phyloP scores from a whole-genome alignment of 495 filamentous ascomycete genomes.

The Xylaria intraflava region DNA sequence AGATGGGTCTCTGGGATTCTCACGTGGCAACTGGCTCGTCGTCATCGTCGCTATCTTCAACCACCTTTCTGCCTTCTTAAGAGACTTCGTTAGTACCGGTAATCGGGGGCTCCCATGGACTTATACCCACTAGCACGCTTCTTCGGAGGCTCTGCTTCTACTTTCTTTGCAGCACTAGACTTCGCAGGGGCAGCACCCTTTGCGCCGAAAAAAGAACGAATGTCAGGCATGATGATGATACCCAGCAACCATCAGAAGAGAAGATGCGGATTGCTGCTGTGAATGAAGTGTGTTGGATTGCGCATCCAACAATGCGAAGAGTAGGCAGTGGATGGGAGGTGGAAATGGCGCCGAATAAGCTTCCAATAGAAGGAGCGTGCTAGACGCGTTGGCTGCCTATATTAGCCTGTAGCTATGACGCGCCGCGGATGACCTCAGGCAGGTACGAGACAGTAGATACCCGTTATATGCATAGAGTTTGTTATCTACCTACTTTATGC shows the following conservation, averaged over 20 bases:
- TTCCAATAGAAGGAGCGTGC: no score
- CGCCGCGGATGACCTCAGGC: no score
- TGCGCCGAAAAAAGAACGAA: slow-evolving; percentile 70
- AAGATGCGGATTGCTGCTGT: neutral
- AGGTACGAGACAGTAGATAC: no score
- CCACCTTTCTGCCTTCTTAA: slow-evolving; percentile 59
- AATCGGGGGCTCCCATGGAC: neutral
- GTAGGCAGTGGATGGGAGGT: no score
- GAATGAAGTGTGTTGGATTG: neutral
- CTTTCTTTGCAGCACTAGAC: slow-evolving; percentile 39
- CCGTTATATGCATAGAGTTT: no score
- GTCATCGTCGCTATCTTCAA: slow-evolving; percentile 74
- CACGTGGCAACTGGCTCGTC: slow-evolving; percentile 40
- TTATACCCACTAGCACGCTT: slow-evolving; percentile 32
- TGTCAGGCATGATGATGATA: slow-evolving; percentile 62
- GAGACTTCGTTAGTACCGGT: slow-evolving; percentile 10
- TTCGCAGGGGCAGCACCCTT: slow-evolving; percentile 45
- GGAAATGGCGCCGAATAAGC: no score
- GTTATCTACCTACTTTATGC: no score
- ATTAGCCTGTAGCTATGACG: neutral
- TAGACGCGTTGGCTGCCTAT: slow-evolving; percentile 8
- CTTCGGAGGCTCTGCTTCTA: slow-evolving; percentile 35
- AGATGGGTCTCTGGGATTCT: neutral
- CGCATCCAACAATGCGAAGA: neutral
- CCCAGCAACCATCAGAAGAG: neutral